A percentile compares a stretch with the other conserved stretches of the same genome.
phyloP scores from a whole-genome alignment of 495 filamentous ascomycete genomes.

The Penicillium nucicola region DNA sequence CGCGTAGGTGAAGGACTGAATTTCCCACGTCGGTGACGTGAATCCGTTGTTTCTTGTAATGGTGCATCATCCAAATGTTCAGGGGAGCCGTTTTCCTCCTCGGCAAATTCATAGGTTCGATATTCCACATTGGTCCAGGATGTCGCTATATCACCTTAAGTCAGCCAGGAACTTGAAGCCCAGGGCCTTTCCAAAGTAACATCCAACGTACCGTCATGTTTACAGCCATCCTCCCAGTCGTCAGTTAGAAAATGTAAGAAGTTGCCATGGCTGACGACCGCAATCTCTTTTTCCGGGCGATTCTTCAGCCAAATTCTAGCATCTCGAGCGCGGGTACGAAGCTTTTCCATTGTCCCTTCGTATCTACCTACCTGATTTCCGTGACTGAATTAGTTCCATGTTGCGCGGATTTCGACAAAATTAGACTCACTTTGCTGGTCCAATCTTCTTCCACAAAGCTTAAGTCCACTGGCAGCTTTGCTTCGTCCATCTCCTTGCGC shows the following conservation, averaged over 20 bases:
- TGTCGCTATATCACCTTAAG: slow-evolving; percentile 45
- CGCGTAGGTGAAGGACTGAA: neutral
- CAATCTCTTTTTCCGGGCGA: slow-evolving; percentile 48
- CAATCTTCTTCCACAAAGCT: slow-evolving; percentile 50
- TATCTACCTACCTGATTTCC: slow-evolving; percentile 40
- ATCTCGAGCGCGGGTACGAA: slow-evolving; percentile 54
- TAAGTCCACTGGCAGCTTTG: slow-evolving; percentile 51
- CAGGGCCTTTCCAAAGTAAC: neutral
- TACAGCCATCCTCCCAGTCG: slow-evolving; percentile 59
- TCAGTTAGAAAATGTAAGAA: slow-evolving; percentile 68
- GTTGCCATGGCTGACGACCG: slow-evolving; percentile 60
- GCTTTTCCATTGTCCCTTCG: slow-evolving; percentile 44
- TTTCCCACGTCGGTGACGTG: slow-evolving; percentile 45
- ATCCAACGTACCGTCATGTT: slow-evolving; percentile 36
- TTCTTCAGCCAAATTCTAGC: slow-evolving; percentile 57
- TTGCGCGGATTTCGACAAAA: too few species aligned
- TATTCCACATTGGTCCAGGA: slow-evolving; percentile 78
- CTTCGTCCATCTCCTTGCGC: slow-evolving; percentile 51
- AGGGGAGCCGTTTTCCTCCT: slow-evolving; percentile 15
- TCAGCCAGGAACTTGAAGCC: neutral
- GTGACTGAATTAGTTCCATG: neutral
- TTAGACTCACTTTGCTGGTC: slow-evolving; percentile 50
- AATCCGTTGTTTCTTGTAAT: slow-evolving; percentile 54
- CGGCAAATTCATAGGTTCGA: slow-evolving; percentile 61
- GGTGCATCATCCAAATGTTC: slow-evolving; percentile 42